Base-by-base conservation (phyloP, 805 yeast genomes). In the Wickerhamomyces ciferrii region DNA sequence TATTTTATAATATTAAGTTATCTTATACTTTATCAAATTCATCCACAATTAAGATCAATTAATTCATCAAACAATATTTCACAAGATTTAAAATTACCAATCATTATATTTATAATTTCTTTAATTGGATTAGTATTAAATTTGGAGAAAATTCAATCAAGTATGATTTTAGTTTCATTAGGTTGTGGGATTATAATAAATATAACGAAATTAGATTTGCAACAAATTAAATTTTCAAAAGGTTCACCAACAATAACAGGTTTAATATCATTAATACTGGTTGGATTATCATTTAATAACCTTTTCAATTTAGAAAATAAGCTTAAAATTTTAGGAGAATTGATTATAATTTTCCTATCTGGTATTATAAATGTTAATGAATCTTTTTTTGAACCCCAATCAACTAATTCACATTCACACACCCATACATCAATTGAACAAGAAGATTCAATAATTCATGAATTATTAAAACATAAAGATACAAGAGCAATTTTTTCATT, bases 401-500 rank as follows among this genome's bases (percentile, higher is more conserved):
- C 39, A 24, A 21, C 38, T 11, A 9, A 29, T 9, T 29, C 40
- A 38, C 9, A 11, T n/a, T 10, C 35, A 31, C 35, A 31, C 5
- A 14, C 31, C 4, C 31, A 31, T 14, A 31, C 11, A 31, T 17
- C 4, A 5, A 29, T 29, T 9, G 8, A 15, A 31, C 35, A 27
- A 13, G 31, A 27, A 27, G 31, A 27, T 4, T 27, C 31, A 31
- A 53, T 60, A 9, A 9, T 60, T 2, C 54, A 52, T 10, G 54
- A 59, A 39, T 21, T 60, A 17, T 50, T 59, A 41, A 31, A 36
- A 35, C 72, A 84, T 47, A 71, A 74, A 42, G 97, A 90, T 52
- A 90, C 97, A 0, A 74, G 86, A 50, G 89, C 96, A 13, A 94
- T 94, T 27, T 91, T 94, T 65, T 84, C 88, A 47, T 94, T 92